phyloP scores from a whole-genome alignment of 345 rosid genomes.

The Pistacia integerrima region DNA sequence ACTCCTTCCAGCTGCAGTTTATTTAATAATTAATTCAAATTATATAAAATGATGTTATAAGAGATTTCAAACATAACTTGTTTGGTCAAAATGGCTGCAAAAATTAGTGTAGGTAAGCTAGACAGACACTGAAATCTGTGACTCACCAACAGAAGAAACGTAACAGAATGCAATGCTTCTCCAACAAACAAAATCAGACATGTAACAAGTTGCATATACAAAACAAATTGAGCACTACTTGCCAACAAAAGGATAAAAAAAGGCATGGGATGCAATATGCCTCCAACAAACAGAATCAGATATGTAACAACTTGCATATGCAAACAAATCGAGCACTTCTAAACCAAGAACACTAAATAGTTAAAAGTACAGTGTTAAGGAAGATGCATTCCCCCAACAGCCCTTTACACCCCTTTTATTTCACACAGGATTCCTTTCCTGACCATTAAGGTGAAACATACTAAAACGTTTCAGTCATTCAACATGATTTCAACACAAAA shows the following conservation, averaged over 20 bases:
- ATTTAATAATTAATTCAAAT: background rate
- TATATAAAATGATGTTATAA: background rate
- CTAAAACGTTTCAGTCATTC: too few relatives aligned
- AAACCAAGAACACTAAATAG: too few relatives aligned
- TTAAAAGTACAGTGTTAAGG: too few relatives aligned
- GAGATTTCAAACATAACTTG: background rate
- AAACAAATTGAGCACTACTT: background rate
- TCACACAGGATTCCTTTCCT: too few relatives aligned
- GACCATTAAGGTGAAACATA: too few relatives aligned
- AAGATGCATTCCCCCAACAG: too few relatives aligned
- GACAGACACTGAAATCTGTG: background rate
- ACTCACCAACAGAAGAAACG: background rate
- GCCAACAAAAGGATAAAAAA: background rate
- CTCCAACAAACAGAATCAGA: background rate
- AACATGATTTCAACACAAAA: too few relatives aligned
- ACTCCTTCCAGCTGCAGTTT: conserved; percentile 39
- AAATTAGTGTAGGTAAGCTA: background rate
- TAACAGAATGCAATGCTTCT: background rate
- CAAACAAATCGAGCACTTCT: background rate
- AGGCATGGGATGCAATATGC: background rate
- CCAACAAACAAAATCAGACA: background rate
- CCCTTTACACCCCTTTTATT: too few relatives aligned
- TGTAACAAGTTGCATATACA: background rate
- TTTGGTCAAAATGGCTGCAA: background rate
- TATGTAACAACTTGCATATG: background rate